phyloP scores from a whole-genome alignment of 208 protist genomes.

The Angomonas ambiguus region DNA sequence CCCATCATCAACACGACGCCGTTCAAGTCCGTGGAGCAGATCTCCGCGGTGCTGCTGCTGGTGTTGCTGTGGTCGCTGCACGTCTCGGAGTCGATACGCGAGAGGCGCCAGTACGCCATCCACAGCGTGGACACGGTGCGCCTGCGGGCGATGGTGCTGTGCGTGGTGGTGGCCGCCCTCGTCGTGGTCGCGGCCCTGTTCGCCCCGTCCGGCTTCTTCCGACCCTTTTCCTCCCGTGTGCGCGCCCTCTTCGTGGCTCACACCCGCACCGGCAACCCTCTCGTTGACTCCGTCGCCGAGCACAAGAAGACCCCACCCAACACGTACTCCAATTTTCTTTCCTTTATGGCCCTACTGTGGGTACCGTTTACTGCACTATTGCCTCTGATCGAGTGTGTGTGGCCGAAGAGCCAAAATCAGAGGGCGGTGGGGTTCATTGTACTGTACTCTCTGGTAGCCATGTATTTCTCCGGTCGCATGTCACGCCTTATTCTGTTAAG shows the following conservation, averaged over 20 bases:
- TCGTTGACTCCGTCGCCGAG: constrained; percentile 76
- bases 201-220: constrained; percentile 39
- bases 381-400: constrained; percentile 16
- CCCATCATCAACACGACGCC: constrained; percentile 94
- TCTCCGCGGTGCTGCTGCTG: constrained; percentile 91
- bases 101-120: constrained; percentile 12
- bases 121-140: constrained; percentile 20
- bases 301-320: constrained; percentile 21
- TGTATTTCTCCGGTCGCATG: constrained; percentile 66
- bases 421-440: constrained; percentile 40
- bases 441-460: constrained; percentile 26
- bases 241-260: constrained; percentile 60
- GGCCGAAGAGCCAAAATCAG: constrained; percentile 17
- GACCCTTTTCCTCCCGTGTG: constrained; percentile 52
- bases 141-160: constrained; percentile 28
- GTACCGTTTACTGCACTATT: constrained; percentile 4
- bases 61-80: constrained; percentile 33
- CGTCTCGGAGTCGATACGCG: constrained; percentile 23
- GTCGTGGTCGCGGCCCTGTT: constrained; percentile 23
- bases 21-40: constrained; percentile 93
- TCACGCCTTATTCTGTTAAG: constrained; percentile 55
- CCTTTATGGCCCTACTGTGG: not conserved
- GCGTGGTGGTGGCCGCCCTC: constrained; percentile 17
- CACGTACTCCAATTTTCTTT: not conserved
- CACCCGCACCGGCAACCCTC: constrained; percentile 68